Evolutionary conservation across 2,329 filamentous ascomycete genomes (phyloP), one percentile per base, ranked within the genome.

Genomic region (Colletotrichum orchidophilum): DNA sequence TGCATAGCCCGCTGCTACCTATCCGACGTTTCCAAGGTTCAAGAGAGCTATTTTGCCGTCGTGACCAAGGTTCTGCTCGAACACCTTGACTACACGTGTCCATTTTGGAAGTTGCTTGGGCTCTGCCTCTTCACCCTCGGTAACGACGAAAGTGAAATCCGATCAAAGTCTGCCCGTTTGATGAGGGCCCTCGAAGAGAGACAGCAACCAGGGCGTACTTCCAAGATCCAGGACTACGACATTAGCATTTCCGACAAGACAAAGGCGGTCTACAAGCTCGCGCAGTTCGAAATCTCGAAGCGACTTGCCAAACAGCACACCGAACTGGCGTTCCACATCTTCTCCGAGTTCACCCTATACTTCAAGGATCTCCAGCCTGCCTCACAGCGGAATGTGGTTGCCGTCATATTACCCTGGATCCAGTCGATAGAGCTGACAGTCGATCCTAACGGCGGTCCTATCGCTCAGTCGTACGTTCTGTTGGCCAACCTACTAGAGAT

Each of bases 161-260:
- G 96, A 52, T 95, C 94, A 76, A 97, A 97, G 80, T 96, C 96
- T 1, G 93, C 93, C 1, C 90, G 92, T 59, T 86, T 98, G 35
- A 86, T 99, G 13, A 90, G 95, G 50, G 91, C 91, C 0, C 85
- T 98, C 1, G 96, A 98, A 80, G 91, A 95, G 74, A 90, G 94
- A 27, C 93, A 96, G 74, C 90, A 92, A 74, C 93, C 80, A 66
- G 82, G 83, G 3, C 85, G 93, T 74, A 96, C 91, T 74, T 97
- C 96, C 1, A 97, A 97, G 78, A 91, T 99, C 7, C 94, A 97
- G 78, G 96, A 99, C 79, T 97, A 98, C 70, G 96, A 99, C 77
- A 98, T 99, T 76, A 98, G 95, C 79, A 96, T 99, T 69, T 97
- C 96, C 0, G 97, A 99, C 82, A 98, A 98, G 82, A 99, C 97